Percentiles rank a stretch among this genome's conserved stretches.
These are phyloP conservation scores for Apophysomyces ossiformis DNA, from an alignment of 371 early-diverging fungal species.

Conservation along the genomic window DNA sequence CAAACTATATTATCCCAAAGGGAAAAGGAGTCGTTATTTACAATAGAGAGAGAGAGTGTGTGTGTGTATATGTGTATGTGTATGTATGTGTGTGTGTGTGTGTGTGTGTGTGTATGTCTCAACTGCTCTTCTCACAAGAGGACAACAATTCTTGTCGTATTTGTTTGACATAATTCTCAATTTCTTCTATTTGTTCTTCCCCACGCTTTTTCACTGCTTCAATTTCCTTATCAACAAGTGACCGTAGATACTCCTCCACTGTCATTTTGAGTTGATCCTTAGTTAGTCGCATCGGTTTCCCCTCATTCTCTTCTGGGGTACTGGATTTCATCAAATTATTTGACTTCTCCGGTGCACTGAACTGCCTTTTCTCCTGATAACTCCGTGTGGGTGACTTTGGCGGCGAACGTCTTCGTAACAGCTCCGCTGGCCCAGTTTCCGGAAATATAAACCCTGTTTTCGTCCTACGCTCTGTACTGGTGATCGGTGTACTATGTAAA, in stretches of 20 bases:
- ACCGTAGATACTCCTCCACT: slow-evolving; percentile 15
- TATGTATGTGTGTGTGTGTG: no score
- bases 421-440: neutral
- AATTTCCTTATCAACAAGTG: slow-evolving; percentile 5
- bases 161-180: neutral
- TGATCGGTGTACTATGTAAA: slow-evolving; percentile 2
- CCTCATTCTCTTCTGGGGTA: neutral
- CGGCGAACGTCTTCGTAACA: neutral
- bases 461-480: neutral
- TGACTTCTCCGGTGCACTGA: neutral
- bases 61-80: no score
- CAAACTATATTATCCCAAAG: slow-evolving; percentile 7
- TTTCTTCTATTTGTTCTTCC: slow-evolving; percentile 4
- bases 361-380: slow-evolving; percentile 10
- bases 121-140: neutral
- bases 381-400: slow-evolving; percentile 5
- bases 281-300: neutral
- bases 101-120: neutral
- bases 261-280: slow-evolving; percentile 19
- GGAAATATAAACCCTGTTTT: neutral
- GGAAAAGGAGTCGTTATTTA: slow-evolving; percentile 6
- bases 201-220: slow-evolving; percentile 8
- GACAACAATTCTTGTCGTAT: slow-evolving; percentile 7
- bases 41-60: neutral
- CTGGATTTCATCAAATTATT: neutral